phyloP scores from a whole-genome alignment of 495 filamentous ascomycete genomes.

The Penicillium silybi region DNA sequence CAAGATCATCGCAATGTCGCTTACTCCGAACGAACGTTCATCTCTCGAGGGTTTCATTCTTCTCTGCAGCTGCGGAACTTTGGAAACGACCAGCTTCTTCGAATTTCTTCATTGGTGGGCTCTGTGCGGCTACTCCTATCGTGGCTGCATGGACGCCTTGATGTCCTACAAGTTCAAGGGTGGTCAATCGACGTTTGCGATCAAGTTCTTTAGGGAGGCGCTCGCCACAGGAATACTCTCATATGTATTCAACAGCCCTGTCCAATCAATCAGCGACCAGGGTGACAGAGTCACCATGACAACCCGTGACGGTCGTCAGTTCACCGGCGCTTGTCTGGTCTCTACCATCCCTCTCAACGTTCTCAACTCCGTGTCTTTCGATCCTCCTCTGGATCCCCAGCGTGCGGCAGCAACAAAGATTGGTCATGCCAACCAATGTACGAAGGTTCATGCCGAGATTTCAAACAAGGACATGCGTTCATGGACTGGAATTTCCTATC shows the following conservation, averaged over 20 bases:
- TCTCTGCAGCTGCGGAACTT: constrained; percentile 16
- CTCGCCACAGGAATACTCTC: constrained; percentile 12
- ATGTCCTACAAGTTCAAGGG: constrained; percentile 24
- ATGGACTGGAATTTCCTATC: constrained; percentile 23
- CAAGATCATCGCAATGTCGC: constrained; percentile 9
- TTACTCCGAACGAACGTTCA: constrained; percentile 17
- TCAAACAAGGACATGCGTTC: constrained; percentile 20
- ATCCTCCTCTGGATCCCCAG: constrained; percentile 17
- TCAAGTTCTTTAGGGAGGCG: constrained; percentile 24
- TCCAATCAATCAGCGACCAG: constrained; percentile 15
- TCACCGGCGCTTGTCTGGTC: constrained; percentile 14
- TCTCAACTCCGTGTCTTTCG: constrained; percentile 19
- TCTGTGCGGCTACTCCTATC: constrained; percentile 16
- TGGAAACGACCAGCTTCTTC: constrained; percentile 23
- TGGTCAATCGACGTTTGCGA: constrained; percentile 26
- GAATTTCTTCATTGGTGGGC: constrained; percentile 26
- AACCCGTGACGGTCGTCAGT: constrained; percentile 12
- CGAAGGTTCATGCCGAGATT: constrained; percentile 30
- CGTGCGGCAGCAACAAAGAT: constrained; percentile 15
- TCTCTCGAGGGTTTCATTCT: constrained; percentile 18
- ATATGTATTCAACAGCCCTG: constrained; percentile 22
- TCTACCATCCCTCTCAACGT: constrained; percentile 31
- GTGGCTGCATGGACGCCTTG: constrained; percentile 11
- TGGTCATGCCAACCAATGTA: constrained; percentile 26
- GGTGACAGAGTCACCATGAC: constrained; percentile 10